phyloP scores from a whole-genome alignment of 805 yeast genomes.

The Zygosaccharomyces kombuchaensis region DNA sequence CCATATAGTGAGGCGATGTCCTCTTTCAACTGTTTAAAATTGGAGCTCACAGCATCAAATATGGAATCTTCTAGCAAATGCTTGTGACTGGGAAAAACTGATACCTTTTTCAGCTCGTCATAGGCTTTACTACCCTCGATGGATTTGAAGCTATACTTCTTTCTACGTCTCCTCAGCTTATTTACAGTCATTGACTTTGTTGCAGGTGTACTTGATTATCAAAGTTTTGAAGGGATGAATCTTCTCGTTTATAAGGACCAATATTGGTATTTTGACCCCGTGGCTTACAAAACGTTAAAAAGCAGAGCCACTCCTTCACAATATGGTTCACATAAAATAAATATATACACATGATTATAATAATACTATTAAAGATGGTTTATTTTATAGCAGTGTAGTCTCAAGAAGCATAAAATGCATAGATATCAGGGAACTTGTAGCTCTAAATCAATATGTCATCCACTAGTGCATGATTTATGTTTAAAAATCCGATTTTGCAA shows the following conservation, averaged over 20 bases:
- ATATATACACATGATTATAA: too few species aligned
- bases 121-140: constrained; percentile 16
- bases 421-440: too few species aligned
- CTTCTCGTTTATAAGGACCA: too few species aligned
- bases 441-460: too few species aligned
- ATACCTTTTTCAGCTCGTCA: constrained; percentile 18
- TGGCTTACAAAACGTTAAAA: not conserved
- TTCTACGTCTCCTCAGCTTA: constrained; percentile 7
- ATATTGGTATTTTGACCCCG: too few species aligned
- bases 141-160: constrained; percentile 8
- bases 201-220: not conserved
- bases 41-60: constrained; percentile 22
- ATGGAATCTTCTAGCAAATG: constrained; percentile 20
- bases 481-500: not conserved
- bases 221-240: not conserved
- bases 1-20: constrained; percentile 22
- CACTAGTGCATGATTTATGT: too few species aligned
- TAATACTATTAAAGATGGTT: too few species aligned
- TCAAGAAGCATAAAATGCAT: too few species aligned
- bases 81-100: constrained; percentile 15
- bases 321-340: too few species aligned
- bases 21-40: constrained; percentile 20
- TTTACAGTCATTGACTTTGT: constrained; percentile 1
- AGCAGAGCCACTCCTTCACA: too few species aligned
- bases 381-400: too few species aligned